These are phyloP conservation scores for Prinsepia uniflora DNA, from an alignment of 306 rosid genomes.

Conservation along the genomic window DNA sequence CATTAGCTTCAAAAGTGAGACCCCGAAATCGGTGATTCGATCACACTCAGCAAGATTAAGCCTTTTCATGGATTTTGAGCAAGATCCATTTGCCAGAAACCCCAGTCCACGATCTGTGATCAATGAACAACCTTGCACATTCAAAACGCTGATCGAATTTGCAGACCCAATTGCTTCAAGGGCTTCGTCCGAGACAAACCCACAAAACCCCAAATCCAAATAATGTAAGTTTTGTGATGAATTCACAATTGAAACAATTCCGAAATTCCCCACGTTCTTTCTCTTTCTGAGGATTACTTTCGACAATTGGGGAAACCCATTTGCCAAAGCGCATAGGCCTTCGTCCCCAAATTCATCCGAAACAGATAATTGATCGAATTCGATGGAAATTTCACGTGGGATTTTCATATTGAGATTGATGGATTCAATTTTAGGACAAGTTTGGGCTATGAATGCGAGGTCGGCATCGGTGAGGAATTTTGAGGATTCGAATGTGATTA, in stretches of 20 bases:
- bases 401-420: constrained; percentile 4
- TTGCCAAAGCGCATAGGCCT: constrained; percentile 19
- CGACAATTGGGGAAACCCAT: constrained; percentile 10
- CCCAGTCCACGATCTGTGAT: constrained; percentile 28
- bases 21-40: constrained; percentile 28
- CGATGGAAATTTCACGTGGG: not conserved
- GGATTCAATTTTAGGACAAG: constrained; percentile 25
- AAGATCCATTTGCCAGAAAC: constrained; percentile 20
- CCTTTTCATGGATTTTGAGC: constrained; percentile 21
- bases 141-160: constrained; percentile 18
- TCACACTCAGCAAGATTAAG: constrained; percentile 25
- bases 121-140: constrained; percentile 20
- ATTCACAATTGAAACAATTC: constrained; percentile 6
- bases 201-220: constrained; percentile 29
- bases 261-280: constrained; percentile 4
- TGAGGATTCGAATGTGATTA: constrained; percentile 17
- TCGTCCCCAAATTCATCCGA: constrained; percentile 22
- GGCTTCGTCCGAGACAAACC: constrained; percentile 14
- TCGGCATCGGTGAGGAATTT: not conserved
- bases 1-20: constrained; percentile 13
- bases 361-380: not conserved
- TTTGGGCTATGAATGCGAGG: constrained; percentile 20
- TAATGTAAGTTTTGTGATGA: constrained; percentile 16
- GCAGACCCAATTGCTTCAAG: constrained; percentile 23
- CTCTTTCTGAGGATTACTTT: constrained; percentile 26